phyloP scores from a whole-genome alignment of 2,329 filamentous ascomycete genomes.

The Trichoderma hamatum region DNA sequence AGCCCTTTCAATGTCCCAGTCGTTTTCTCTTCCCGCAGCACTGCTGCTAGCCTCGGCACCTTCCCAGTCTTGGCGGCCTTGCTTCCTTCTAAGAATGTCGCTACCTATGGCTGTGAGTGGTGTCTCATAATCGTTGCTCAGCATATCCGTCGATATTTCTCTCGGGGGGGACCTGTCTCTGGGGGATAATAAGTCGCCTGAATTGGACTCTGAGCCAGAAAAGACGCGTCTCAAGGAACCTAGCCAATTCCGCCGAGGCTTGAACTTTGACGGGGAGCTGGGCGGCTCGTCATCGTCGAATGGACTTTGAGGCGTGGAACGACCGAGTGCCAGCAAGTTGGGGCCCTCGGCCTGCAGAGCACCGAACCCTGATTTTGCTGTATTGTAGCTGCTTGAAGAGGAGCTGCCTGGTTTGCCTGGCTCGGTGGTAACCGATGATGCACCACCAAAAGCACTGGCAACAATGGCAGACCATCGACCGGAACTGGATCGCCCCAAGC shows the following conservation, averaged over 20 bases:
- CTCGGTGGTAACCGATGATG: slow-evolving; percentile 35
- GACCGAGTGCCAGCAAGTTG: slow-evolving; percentile 47
- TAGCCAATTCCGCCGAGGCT: slow-evolving; percentile 64
- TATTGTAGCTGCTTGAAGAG: slow-evolving; percentile 53
- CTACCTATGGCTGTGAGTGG: slow-evolving; percentile 49
- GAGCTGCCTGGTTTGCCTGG: slow-evolving; percentile 45
- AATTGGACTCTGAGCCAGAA: slow-evolving; percentile 46
- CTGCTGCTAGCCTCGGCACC: slow-evolving; percentile 34
- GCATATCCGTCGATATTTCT: slow-evolving; percentile 38
- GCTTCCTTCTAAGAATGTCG: slow-evolving; percentile 57
- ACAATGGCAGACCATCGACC: slow-evolving; percentile 41
- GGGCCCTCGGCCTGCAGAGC: slow-evolving; percentile 58
- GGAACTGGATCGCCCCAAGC: slow-evolving; percentile 42
- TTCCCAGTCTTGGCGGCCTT: slow-evolving; percentile 60
- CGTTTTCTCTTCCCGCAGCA: slow-evolving; percentile 53
- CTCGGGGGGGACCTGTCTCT: slow-evolving; percentile 38
- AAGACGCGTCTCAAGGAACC: slow-evolving; percentile 69
- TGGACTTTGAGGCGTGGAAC: slow-evolving; percentile 29
- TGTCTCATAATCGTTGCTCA: slow-evolving; percentile 50
- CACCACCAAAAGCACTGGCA: slow-evolving; percentile 37
- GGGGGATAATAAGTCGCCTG: slow-evolving; percentile 33
- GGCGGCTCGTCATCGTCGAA: slow-evolving; percentile 45
- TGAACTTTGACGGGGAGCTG: slow-evolving; percentile 61
- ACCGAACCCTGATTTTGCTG: slow-evolving; percentile 57
- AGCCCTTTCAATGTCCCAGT: slow-evolving; percentile 78